Conservation (phyloP, 805 yeast genomes). For the Dipodascus albidus region DNA sequence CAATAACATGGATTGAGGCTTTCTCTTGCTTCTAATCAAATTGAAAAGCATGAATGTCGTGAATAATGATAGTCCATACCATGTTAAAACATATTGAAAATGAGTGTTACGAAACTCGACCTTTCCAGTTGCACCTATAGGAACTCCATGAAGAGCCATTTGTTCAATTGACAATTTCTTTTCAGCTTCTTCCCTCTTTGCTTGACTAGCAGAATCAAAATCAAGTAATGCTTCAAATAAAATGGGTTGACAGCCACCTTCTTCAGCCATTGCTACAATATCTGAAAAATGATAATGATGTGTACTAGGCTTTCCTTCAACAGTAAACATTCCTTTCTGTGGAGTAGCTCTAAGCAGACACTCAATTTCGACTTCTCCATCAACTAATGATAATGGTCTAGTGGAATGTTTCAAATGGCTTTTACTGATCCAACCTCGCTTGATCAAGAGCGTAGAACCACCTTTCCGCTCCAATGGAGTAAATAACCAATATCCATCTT, state of each 20-base stretch:
- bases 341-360: conserved; percentile 66
- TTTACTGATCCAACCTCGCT: conserved; percentile 86
- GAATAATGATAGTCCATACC: conserved; percentile 80
- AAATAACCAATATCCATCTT: conserved; percentile 65
- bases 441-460: conserved; percentile 68
- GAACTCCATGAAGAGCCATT: conserved; percentile 74
- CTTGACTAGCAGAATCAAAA: conserved; percentile 5
- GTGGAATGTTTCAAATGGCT: conserved; percentile 41
- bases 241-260: conserved; percentile 56
- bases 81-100: conserved; percentile 81
- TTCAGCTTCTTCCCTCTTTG: conserved; percentile 4
- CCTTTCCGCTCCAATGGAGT: conserved; percentile 77
- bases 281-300: conserved; percentile 72
- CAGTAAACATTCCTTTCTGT: conserved; percentile 55
- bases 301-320: conserved; percentile 53
- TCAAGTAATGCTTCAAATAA: conserved; percentile 67
- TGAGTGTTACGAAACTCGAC: conserved; percentile 82
- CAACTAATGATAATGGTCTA: conserved; percentile 54
- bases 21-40: conserved; percentile 25
- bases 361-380: conserved; percentile 54
- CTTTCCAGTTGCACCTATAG: conserved; percentile 73
- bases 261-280: conserved; percentile 65
- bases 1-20: not conserved
- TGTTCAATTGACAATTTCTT: conserved; percentile 30
- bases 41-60: conserved; percentile 55